Conservation (phyloP, 805 yeast genomes). For the Jamesozyma lodderae region DNA sequence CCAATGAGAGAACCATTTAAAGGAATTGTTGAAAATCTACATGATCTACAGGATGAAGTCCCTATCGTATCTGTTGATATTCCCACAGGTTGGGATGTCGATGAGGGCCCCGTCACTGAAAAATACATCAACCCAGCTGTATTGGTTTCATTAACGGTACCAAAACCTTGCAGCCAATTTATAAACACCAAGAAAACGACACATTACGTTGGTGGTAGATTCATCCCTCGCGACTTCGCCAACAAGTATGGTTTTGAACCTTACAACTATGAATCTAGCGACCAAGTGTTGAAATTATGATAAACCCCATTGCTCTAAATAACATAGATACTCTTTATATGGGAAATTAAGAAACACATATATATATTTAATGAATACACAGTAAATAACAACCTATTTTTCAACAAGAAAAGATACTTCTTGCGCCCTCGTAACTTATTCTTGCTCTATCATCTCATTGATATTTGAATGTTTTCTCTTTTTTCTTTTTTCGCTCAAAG, state of each 20-base stretch:
- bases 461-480: too few relatives aligned
- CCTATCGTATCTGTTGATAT: conserved; percentile 80
- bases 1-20: conserved; percentile 77
- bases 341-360: not conserved
- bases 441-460: too few relatives aligned
- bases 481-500: not conserved
- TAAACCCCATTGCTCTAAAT: not conserved
- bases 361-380: too few relatives aligned
- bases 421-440: too few relatives aligned
- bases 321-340: not conserved
- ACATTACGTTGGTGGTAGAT: conserved; percentile 90
- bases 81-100: conserved; percentile 98
- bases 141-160: conserved; percentile 82
- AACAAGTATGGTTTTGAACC: conserved; percentile 60
- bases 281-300: conserved; percentile 41
- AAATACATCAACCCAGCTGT: conserved; percentile 48
- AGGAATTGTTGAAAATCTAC: conserved; percentile 35
- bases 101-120: conserved; percentile 57
- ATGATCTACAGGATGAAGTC: conserved; percentile 25
- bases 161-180: conserved; percentile 71
- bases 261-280: conserved; percentile 48
- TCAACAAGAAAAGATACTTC: not conserved
- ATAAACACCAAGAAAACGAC: conserved; percentile 34
- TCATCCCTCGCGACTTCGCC: conserved; percentile 60
- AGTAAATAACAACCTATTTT: not conserved